Conservation (phyloP, 2,329 filamentous ascomycete species). For the Fusarium sp. region DNA sequence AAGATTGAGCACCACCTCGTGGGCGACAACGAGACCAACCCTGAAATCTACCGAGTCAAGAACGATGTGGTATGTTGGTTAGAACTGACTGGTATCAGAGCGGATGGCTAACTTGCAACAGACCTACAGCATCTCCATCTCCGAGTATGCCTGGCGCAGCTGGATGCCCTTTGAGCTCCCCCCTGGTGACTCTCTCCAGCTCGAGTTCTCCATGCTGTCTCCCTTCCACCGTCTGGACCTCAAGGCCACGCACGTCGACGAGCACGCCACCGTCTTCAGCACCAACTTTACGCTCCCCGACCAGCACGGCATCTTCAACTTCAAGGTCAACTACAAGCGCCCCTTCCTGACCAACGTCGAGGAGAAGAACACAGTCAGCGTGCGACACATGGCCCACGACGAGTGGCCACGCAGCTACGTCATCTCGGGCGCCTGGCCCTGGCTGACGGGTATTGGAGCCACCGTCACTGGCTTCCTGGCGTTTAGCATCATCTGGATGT, state of each 20-base stretch:
- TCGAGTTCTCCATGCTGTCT: slow-evolving; percentile 98
- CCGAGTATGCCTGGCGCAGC: slow-evolving; percentile 82
- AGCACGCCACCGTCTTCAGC: slow-evolving; percentile 78
- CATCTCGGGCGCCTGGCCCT: slow-evolving; percentile 93
- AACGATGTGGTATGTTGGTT: slow-evolving; percentile 82
- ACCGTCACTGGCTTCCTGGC: slow-evolving; percentile 86
- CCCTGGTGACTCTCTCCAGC: slow-evolving; percentile 80
- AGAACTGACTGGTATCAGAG: background rate
- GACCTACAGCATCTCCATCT: slow-evolving; percentile 89
- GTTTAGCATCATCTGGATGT: slow-evolving; percentile 92
- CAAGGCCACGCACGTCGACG: slow-evolving; percentile 64
- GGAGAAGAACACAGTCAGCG: slow-evolving; percentile 94
- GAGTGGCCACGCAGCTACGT: slow-evolving; percentile 93
- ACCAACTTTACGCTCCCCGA: slow-evolving; percentile 87
- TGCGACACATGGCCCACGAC: slow-evolving; percentile 96
- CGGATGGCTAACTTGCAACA: slow-evolving; percentile 53
- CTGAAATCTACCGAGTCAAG: slow-evolving; percentile 93
- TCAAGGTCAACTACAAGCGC: slow-evolving; percentile 96
- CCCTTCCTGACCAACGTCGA: slow-evolving; percentile 90
- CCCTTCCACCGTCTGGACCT: slow-evolving; percentile 93
- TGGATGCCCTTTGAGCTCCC: slow-evolving; percentile 81
- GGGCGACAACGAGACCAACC: slow-evolving; percentile 75
- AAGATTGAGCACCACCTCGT: slow-evolving; percentile 80
- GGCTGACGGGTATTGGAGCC: slow-evolving; percentile 88
- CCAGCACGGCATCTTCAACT: slow-evolving; percentile 99